Evolutionary conservation across 768 basidiomycete genomes (phyloP).

Genomic region (Agaricus subrufescens): DNA sequence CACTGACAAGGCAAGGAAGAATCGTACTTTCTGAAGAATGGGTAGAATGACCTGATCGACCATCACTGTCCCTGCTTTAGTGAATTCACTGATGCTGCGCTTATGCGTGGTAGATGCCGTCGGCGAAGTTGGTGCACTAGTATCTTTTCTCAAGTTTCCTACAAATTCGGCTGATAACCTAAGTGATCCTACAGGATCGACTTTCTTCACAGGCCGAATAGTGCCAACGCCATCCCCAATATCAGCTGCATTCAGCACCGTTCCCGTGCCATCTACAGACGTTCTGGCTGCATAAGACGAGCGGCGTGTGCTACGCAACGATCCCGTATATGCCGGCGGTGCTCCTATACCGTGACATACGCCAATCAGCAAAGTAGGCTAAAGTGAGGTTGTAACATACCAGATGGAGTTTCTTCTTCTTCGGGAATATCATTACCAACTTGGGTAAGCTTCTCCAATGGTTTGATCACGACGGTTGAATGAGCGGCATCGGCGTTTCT

Average conservation of each 20-base stretch:
- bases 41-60: slow-evolving; percentile 86
- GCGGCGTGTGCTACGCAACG: slow-evolving; percentile 56
- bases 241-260: slow-evolving; percentile 75
- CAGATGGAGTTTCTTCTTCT: slow-evolving; percentile 38
- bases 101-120: slow-evolving; percentile 47
- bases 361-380: slow-evolving; percentile 12
- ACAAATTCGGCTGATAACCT: slow-evolving; percentile 78
- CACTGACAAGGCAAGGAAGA: neutral
- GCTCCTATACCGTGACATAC: slow-evolving; percentile 35
- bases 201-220: slow-evolving; percentile 89
- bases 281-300: slow-evolving; percentile 79
- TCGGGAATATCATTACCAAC: slow-evolving; percentile 25
- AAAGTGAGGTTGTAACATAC: slow-evolving; percentile 29
- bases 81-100: slow-evolving; percentile 49
- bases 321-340: slow-evolving; percentile 73
- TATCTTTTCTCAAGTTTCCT: slow-evolving; percentile 63
- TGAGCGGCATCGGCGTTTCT: slow-evolving; percentile 53
- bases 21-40: slow-evolving; percentile 64
- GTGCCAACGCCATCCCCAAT: slow-evolving; percentile 87
- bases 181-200: slow-evolving; percentile 75
- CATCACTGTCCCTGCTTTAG: slow-evolving; percentile 62
- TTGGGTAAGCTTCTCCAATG: slow-evolving; percentile 21
- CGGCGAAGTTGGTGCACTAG: slow-evolving; percentile 21
- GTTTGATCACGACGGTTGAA: slow-evolving; percentile 71
- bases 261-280: slow-evolving; percentile 58